phyloP scores from a whole-genome alignment of 1,139 yeast species.

The Nematodospora anomalae region DNA sequence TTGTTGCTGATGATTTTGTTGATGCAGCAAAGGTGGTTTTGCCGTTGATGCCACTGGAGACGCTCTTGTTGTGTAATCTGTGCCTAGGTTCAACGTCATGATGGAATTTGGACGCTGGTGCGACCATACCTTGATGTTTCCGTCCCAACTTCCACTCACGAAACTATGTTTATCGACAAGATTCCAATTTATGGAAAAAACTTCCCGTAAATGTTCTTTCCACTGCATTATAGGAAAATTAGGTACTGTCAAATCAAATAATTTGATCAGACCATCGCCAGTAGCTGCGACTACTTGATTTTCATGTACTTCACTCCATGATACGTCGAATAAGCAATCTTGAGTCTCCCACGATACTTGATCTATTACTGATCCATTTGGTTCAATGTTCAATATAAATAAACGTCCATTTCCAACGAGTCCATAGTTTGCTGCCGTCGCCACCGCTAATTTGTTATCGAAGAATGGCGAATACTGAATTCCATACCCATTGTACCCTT shows the following conservation, averaged over 20 bases:
- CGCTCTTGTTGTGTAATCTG: conserved; percentile 30
- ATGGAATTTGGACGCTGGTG: conserved; percentile 63
- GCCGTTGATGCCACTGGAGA: conserved; percentile 25
- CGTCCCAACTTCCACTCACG: conserved; percentile 90
- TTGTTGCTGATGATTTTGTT: conserved; percentile 25
- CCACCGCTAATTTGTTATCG: conserved; percentile 87
- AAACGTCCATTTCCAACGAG: conserved; percentile 91
- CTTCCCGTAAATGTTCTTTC: conserved; percentile 82
- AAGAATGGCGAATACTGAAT: conserved; percentile 89
- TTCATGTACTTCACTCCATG: conserved; percentile 91
- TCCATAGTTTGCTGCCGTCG: conserved; percentile 90
- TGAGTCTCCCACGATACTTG: conserved; percentile 80
- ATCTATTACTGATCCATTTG: conserved; percentile 58
- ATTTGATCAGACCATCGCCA: conserved; percentile 86
- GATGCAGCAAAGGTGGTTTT: conserved; percentile 37
- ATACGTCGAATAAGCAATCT: conserved; percentile 83
- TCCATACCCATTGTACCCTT: conserved; percentile 84
- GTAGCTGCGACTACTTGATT: conserved; percentile 80
- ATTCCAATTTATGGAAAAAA: conserved; percentile 88
- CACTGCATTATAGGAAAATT: conserved; percentile 75
- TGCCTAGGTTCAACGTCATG: conserved; percentile 49
- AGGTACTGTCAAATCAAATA: conserved; percentile 72
- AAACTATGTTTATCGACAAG: conserved; percentile 71
- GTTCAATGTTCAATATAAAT: conserved; percentile 64
- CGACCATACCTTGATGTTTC: conserved; percentile 72